Percentiles rank a stretch among this genome's conserved stretches.
Evolutionary conservation across 306 rosid species (phyloP).

Genomic region (Psophocarpus tetragonolobus): DNA sequence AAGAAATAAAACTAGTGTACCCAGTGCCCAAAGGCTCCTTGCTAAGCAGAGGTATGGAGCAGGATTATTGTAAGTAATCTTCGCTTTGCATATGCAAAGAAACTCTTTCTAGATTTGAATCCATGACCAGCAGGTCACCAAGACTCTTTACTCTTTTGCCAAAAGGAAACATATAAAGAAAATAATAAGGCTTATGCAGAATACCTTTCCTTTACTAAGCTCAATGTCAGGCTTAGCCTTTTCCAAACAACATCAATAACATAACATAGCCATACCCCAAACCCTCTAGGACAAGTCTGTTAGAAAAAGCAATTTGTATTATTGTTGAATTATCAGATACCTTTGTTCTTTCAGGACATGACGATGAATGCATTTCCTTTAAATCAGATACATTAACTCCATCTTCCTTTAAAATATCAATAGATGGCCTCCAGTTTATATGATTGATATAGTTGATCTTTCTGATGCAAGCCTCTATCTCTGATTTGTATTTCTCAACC

Average conservation of each 20-base stretch:
- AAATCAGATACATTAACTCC: constrained; percentile 65
- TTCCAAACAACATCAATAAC: not conserved
- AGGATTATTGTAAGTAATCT: too few species aligned
- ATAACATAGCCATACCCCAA: not conserved
- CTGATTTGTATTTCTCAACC: constrained; percentile 89
- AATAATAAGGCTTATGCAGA: not conserved
- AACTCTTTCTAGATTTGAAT: too few species aligned
- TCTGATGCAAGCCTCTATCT: constrained; percentile 61
- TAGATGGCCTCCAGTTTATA: constrained; percentile 83
- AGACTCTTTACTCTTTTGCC: too few species aligned
- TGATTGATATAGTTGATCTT: constrained; percentile 59
- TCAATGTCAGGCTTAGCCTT: constrained; percentile 5
- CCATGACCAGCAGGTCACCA: too few species aligned
- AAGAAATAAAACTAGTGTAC: too few species aligned
- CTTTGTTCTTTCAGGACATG: constrained; percentile 73
- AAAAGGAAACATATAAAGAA: too few species aligned
- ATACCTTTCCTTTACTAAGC: constrained; percentile 5
- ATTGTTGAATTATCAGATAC: constrained; percentile 41
- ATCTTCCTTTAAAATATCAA: constrained; percentile 86
- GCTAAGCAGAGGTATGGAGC: too few species aligned
- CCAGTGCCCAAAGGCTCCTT: too few species aligned
- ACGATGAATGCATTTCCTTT: constrained; percentile 51
- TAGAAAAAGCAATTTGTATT: not conserved
- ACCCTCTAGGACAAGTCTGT: too few species aligned
- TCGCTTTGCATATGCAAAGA: too few species aligned